Conservation (phyloP, 2,329 filamentous ascomycete genomes). For the Zymoseptoria passerinii region DNA sequence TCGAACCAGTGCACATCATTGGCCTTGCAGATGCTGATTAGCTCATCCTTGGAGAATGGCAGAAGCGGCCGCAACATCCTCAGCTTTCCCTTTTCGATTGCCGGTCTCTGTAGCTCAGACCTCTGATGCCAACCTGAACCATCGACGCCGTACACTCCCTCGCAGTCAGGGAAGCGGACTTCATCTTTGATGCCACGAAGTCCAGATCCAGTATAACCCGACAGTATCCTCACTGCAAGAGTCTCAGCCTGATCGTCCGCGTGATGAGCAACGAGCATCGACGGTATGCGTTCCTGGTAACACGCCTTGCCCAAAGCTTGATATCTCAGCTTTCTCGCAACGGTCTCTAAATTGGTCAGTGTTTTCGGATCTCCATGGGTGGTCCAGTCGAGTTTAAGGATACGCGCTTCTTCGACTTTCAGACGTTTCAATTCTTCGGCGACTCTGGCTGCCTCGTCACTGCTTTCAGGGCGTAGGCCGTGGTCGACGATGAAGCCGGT, state of each 20-base stretch:
- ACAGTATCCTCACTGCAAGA: slow-evolving; percentile 66
- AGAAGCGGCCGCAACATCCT: slow-evolving; percentile 62
- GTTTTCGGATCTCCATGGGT: slow-evolving; percentile 32
- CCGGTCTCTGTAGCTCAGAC: neutral
- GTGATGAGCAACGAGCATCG: slow-evolving; percentile 76
- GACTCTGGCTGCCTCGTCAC: slow-evolving; percentile 47
- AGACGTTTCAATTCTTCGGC: slow-evolving; percentile 23
- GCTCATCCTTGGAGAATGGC: slow-evolving; percentile 59
- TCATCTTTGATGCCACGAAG: slow-evolving; percentile 35
- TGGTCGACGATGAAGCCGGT: slow-evolving; percentile 56
- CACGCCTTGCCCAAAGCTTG: slow-evolving; percentile 59
- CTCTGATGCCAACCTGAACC: slow-evolving; percentile 23
- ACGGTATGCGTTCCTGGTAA: slow-evolving; percentile 41
- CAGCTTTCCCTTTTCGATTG: slow-evolving; percentile 44
- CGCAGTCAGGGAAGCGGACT: slow-evolving; percentile 67
- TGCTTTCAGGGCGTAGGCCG: slow-evolving; percentile 47
- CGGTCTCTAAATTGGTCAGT: slow-evolving; percentile 63
- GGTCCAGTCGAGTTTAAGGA: slow-evolving; percentile 34
- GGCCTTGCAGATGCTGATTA: slow-evolving; percentile 67
- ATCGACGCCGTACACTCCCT: slow-evolving; percentile 63
- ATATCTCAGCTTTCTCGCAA: slow-evolving; percentile 68
- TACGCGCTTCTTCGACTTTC: slow-evolving; percentile 16
- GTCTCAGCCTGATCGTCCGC: slow-evolving; percentile 88
- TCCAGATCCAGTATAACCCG: slow-evolving; percentile 60
- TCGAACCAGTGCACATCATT: slow-evolving; percentile 67